A percentile compares a stretch with the other conserved stretches of the same genome.
Conservation (phyloP, 345 rosid genomes). For the Anacardium occidentale region DNA sequence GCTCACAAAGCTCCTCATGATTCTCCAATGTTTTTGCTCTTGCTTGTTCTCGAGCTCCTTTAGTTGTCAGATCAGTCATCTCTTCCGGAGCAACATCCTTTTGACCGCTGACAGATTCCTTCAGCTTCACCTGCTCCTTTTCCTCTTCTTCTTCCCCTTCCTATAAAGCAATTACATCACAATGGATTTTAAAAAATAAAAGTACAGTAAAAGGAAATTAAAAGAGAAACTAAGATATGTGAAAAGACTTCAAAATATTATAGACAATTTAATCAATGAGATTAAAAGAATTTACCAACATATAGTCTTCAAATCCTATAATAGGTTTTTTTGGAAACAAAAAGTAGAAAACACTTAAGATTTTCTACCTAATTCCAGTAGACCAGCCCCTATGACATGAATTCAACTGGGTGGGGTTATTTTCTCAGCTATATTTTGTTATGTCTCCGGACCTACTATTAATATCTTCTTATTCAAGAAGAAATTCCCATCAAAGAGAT, state of each 20-base stretch:
- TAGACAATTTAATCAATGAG: neutral
- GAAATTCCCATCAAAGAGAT: neutral
- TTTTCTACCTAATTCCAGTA: conserved; percentile 8
- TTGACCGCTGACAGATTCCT: conserved; percentile 58
- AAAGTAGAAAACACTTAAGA: neutral
- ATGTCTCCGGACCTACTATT: neutral
- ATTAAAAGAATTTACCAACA: neutral
- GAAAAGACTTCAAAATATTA: neutral
- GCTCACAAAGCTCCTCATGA: conserved; percentile 96
- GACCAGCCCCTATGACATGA: conserved; percentile 11
- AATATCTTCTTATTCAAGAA: neutral
- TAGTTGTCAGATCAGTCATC: conserved; percentile 65
- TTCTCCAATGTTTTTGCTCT: conserved; percentile 83
- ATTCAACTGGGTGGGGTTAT: neutral
- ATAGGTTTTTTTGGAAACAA: neutral
- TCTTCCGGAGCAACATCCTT: conserved; percentile 84
- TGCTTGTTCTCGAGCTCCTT: conserved; percentile 69
- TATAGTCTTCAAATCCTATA: conserved; percentile 5
- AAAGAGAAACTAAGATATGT: conserved; percentile 1
- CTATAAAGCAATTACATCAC: conserved; percentile 29
- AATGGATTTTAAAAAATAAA: conserved; percentile 3
- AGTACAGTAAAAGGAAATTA: neutral
- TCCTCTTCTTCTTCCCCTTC: conserved; percentile 94
- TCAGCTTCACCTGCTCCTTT: conserved; percentile 81
- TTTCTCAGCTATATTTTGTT: neutral